These are phyloP conservation scores for Recurvomyces mirabilis DNA, from an alignment of 495 filamentous ascomycete genomes.

Conservation along the genomic window DNA sequence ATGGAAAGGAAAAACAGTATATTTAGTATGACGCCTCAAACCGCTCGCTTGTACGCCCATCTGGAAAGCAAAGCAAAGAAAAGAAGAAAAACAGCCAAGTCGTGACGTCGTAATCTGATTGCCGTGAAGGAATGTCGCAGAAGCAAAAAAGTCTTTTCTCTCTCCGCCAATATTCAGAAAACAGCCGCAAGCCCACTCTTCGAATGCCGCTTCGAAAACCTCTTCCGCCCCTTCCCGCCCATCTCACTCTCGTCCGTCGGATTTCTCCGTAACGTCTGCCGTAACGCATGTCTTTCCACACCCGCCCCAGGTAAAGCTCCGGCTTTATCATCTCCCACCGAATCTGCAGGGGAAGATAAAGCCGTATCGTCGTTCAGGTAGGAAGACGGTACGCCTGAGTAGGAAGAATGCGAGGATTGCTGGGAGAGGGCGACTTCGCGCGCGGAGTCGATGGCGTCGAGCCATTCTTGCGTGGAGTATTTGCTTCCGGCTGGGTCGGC, in stretches of 20 bases:
- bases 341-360: conserved; percentile 66
- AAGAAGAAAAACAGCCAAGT: too few relatives aligned
- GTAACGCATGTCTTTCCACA: conserved; percentile 22
- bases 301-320: conserved; percentile 6
- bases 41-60: too few relatives aligned
- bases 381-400: conserved; percentile 58
- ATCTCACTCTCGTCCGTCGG: conserved; percentile 36
- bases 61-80: too few relatives aligned
- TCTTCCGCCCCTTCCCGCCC: conserved; percentile 53
- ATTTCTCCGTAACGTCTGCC: conserved; percentile 33
- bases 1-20: too few relatives aligned
- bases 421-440: conserved; percentile 69
- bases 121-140: too few relatives aligned
- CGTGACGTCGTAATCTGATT: too few relatives aligned
- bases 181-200: conserved; percentile 81
- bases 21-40: too few relatives aligned
- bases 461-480: conserved; percentile 68
- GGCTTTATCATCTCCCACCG: conserved; percentile 39
- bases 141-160: too few relatives aligned
- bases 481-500: conserved; percentile 33
- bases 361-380: conserved; percentile 51
- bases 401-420: conserved; percentile 38
- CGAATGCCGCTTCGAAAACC: conserved; percentile 81
- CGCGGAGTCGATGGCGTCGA: conserved; percentile 70
- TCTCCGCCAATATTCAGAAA: too few relatives aligned